Evolutionary conservation across 2,329 filamentous ascomycete genomes (phyloP), one percentile per base, ranked within the genome.

Genomic region (Chaetothyriales sp.): DNA sequence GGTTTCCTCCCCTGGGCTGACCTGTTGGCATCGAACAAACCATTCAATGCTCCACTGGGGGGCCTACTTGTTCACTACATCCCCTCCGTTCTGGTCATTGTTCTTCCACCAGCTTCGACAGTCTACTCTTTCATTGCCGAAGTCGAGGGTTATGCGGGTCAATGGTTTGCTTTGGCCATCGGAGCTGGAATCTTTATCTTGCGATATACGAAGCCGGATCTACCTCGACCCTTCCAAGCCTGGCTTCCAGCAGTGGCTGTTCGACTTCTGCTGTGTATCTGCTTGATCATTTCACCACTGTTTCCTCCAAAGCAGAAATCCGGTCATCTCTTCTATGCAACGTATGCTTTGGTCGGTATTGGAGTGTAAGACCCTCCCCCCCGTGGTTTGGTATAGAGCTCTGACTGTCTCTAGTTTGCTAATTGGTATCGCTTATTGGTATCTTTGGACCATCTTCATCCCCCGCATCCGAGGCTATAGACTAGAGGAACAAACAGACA

Each of bases 81-180:
- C 28, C 82, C 83, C 0, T 85, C 82, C 0, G 58, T 84, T 0
- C 67, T 86, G 1, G 81, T 86, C 2, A 85, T 87, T 48, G 66
- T 73, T 0, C 69, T 85, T 0, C 82, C 82, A 0, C 81, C 82
- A 0, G 79, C 81, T 0, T 71, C 73, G 2, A 77, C 83, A 46
- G 79, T 83, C 0, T 88, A 86, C 65, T 81, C 78, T 8, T 85
- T 88, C 60, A 86, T 87, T 25, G 68, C 86, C 0, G 82, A 87
- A 46, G 78, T 86, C 0, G 82, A 86, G 60, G 81, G 79, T 0
- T 86, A 86, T 57, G 77, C 82, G 0, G 78, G 72, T 0, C 78
- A 84, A 53, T 69, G 86, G 13, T 75, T 82, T 51, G 73, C 73
- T 0, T 63, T 85, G 1, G 77, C 78, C 0, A 68, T 79, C 0